Conservation (phyloP, 1,284 basidiomycete genomes). For the Acaromyces ingoldii region DNA sequence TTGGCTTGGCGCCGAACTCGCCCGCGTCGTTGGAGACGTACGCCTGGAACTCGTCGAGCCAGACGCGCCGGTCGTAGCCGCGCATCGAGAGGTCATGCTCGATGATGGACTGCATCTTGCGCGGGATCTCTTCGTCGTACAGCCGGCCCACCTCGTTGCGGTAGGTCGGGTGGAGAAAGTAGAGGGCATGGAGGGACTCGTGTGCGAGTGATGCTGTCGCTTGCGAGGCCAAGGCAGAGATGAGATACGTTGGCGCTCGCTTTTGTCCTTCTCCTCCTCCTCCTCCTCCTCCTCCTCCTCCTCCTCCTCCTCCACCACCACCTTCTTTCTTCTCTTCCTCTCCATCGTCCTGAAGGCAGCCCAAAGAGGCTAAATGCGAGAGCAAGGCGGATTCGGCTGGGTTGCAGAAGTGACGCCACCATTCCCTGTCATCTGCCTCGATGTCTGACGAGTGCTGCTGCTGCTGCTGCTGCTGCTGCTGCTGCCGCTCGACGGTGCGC, state of each 20-base stretch:
- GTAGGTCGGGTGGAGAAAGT: constrained; percentile 35
- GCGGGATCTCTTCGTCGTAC: constrained; percentile 23
- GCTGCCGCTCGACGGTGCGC: constrained; percentile 8
- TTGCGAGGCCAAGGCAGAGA: constrained; percentile 30
- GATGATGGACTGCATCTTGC: constrained; percentile 22
- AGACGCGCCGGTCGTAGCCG: constrained; percentile 35
- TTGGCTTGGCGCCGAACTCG: background rate
- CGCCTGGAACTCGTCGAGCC: constrained; percentile 43
- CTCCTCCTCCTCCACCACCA: background rate
- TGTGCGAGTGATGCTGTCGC: constrained; percentile 33
- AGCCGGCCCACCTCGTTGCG: constrained; percentile 16
- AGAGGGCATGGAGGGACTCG: constrained; percentile 43
- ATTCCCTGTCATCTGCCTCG: background rate
- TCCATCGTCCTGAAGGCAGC: no score
- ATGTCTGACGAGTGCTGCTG: no score
- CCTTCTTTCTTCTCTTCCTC: constrained; percentile 1
- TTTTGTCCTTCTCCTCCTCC: background rate
- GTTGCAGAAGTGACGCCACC: background rate
- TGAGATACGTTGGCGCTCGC: constrained; percentile 28
- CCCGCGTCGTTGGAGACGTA: constrained; percentile 26
- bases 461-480: no score
- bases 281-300: constrained; percentile 7
- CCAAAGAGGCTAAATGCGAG: background rate
- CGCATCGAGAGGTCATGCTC: constrained; percentile 37
- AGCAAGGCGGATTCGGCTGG: background rate